phyloP scores from a whole-genome alignment of 306 rosid genomes.

The Rosa persica region DNA sequence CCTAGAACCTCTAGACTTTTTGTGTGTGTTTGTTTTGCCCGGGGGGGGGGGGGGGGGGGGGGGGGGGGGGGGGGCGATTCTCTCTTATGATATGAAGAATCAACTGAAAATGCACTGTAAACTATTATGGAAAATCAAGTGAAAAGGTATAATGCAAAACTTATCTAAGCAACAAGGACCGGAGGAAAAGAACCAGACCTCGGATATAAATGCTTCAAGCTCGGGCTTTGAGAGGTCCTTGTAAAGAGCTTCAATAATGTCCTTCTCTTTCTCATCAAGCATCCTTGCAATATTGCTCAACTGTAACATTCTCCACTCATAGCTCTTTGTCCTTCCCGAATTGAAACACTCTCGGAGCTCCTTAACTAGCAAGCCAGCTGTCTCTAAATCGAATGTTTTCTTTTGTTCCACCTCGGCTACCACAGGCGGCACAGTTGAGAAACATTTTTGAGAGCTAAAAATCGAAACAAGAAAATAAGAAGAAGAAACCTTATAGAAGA shows the following conservation, averaged over 20 bases:
- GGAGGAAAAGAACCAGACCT: constrained; percentile 39
- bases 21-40: neutral
- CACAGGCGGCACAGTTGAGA: constrained; percentile 43
- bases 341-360: constrained; percentile 56
- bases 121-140: neutral
- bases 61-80: too few species aligned
- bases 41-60: too few species aligned
- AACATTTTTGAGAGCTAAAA: constrained; percentile 33
- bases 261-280: constrained; percentile 66
- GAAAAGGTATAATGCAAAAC: neutral
- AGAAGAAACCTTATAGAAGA: neutral
- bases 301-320: constrained; percentile 73
- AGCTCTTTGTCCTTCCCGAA: constrained; percentile 69
- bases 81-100: neutral
- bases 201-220: constrained; percentile 61
- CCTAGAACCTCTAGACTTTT: neutral
- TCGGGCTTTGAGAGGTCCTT: constrained; percentile 71
- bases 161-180: neutral
- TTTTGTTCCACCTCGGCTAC: constrained; percentile 42
- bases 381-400: constrained; percentile 40
- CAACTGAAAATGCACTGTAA: neutral
- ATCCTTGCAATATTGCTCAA: constrained; percentile 58
- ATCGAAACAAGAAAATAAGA: neutral
- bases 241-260: constrained; percentile 57
- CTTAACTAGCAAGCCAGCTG: constrained; percentile 44